These are phyloP conservation scores for Millerago galiae DNA, from an alignment of 805 yeast species.

Conservation along the genomic window DNA sequence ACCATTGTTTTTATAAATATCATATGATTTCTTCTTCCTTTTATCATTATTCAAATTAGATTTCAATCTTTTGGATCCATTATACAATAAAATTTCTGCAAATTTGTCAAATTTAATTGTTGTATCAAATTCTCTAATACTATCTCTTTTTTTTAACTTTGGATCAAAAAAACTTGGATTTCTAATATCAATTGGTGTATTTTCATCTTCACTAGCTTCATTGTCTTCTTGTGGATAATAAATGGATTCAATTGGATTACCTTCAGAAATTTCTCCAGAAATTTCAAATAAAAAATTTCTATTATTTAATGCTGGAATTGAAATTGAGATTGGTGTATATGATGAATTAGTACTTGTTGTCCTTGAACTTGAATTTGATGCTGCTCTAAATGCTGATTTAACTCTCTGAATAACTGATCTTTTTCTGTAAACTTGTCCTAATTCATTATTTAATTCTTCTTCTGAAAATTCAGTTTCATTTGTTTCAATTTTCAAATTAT, in stretches of 20 bases:
- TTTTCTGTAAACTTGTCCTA: not conserved
- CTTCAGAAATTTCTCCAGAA: conserved; percentile 10
- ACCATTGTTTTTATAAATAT: conserved; percentile 7
- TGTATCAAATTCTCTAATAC: not conserved
- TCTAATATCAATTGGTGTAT: conserved; percentile 9
- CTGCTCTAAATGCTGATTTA: conserved; percentile 8
- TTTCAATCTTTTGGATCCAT: conserved; percentile 22
- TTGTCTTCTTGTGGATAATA: conserved; percentile 9
- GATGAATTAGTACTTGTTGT: conserved; percentile 8
- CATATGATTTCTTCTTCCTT: not conserved
- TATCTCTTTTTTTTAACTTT: not conserved
- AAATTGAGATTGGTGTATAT: conserved; percentile 13
- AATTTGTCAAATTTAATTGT: conserved; percentile 23
- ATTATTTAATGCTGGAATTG: conserved; percentile 13
- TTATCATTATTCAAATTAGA: conserved; percentile 29
- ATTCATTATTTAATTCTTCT: not conserved
- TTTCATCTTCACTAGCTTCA: conserved; percentile 6
- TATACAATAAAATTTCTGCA: conserved; percentile 24
- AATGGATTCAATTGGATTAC: conserved; percentile 8
- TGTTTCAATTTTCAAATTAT: not conserved
- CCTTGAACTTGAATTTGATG: conserved; percentile 1
- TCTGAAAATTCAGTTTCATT: not conserved
- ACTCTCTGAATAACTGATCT: conserved; percentile 11
- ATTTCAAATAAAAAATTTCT: conserved; percentile 8
- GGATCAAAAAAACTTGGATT: conserved; percentile 4